Percentiles rank a stretch among this genome's conserved stretches.
phyloP scores from a whole-genome alignment of 2,329 filamentous ascomycete genomes.

The Trichocomaceae sp. region DNA sequence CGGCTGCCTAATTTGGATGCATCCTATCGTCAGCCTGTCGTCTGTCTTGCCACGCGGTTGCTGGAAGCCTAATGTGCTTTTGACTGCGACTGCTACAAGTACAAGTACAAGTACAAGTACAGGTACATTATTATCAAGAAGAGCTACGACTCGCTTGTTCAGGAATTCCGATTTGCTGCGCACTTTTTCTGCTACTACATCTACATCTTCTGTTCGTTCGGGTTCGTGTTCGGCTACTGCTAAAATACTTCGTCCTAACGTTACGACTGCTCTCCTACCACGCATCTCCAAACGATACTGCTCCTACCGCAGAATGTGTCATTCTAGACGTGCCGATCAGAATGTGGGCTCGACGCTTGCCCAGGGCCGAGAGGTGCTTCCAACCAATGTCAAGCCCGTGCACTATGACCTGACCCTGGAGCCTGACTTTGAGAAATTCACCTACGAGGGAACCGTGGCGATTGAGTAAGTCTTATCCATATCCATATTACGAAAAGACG shows the following conservation, averaged over 20 bases:
- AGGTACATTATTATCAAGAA: too few species aligned
- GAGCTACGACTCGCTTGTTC: not conserved
- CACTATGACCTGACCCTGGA: constrained; percentile 92
- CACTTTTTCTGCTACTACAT: not conserved
- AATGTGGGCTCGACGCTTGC: constrained; percentile 51
- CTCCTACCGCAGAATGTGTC: constrained; percentile 72
- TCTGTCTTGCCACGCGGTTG: constrained; percentile 9
- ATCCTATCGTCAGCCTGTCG: constrained; percentile 9
- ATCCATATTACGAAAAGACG: too few species aligned
- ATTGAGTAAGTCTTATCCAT: constrained; percentile 57
- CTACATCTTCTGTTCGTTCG: not conserved
- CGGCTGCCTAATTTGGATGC: not conserved
- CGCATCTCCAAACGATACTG: constrained; percentile 50
- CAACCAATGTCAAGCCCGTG: constrained; percentile 81
- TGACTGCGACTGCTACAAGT: not conserved
- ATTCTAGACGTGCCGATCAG: constrained; percentile 53
- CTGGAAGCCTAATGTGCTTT: constrained; percentile 9
- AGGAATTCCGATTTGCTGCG: not conserved
- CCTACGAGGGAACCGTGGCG: constrained; percentile 73
- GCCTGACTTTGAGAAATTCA: constrained; percentile 81
- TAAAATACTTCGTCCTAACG: constrained; percentile 9
- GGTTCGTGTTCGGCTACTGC: constrained; percentile 13
- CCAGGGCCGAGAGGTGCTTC: constrained; percentile 73
- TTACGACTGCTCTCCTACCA: constrained; percentile 16
- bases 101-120: not conserved